phyloP scores from a whole-genome alignment of 805 yeast genomes.

The Blastobotrys peoriensis region DNA sequence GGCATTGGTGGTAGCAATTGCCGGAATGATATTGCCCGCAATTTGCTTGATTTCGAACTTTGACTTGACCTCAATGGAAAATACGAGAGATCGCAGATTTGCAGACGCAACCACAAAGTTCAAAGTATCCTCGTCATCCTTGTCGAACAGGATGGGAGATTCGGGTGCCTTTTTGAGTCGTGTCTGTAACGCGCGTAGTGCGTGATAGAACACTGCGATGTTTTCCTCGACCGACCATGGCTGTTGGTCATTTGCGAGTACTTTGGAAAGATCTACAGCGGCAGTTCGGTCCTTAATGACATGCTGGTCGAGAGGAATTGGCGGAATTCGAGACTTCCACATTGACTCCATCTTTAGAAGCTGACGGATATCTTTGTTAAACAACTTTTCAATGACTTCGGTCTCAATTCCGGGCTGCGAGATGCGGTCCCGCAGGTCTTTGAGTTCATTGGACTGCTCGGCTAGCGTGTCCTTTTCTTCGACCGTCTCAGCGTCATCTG shows the following conservation, averaged over 20 bases:
- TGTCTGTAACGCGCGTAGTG: conserved; percentile 44
- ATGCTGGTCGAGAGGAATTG: conserved; percentile 47
- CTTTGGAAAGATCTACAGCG: conserved; percentile 22
- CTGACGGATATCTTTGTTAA: conserved; percentile 70
- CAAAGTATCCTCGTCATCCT: conserved; percentile 89
- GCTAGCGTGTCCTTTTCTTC: conserved; percentile 31
- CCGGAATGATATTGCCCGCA: conserved; percentile 98
- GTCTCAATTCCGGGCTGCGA: conserved; percentile 31
- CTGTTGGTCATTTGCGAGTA: conserved; percentile 35
- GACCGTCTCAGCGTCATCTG: conserved; percentile 43
- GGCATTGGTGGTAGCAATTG: conserved; percentile 97
- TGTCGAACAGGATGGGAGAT: conserved; percentile 54
- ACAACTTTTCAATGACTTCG: conserved; percentile 41
- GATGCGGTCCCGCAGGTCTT: conserved; percentile 25
- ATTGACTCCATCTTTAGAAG: conserved; percentile 63
- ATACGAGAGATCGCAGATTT: conserved; percentile 65
- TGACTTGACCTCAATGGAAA: conserved; percentile 62
- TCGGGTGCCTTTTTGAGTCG: conserved; percentile 41
- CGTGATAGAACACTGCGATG: conserved; percentile 47
- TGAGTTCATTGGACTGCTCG: conserved; percentile 33
- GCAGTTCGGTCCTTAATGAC: conserved; percentile 19
- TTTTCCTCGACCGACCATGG: conserved; percentile 63
- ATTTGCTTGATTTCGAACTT: conserved; percentile 85
- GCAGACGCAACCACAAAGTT: conserved; percentile 84
- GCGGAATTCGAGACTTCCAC: conserved; percentile 70